Conservation (phyloP, 2,329 filamentous ascomycete species). For the Neonectria magnoliae region DNA sequence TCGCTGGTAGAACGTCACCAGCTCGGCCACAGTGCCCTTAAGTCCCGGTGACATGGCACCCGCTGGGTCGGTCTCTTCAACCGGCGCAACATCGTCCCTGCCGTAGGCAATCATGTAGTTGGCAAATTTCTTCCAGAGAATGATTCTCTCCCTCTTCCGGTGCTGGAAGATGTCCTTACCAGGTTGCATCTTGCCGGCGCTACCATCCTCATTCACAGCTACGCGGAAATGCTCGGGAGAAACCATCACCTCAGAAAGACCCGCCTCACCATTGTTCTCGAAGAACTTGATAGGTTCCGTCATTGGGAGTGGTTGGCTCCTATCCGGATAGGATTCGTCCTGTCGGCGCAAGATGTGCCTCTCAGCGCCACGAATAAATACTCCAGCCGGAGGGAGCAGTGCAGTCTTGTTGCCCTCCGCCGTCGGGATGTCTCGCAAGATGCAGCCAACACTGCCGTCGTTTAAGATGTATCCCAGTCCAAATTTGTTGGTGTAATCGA, state of each 20-base stretch:
- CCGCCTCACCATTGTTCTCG: conserved; percentile 73
- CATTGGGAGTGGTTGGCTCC: conserved; percentile 72
- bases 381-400: conserved; percentile 73
- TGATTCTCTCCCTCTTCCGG: conserved; percentile 72
- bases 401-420: conserved; percentile 60
- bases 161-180: conserved; percentile 74
- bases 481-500: conserved; percentile 89
- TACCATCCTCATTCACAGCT: conserved; percentile 64
- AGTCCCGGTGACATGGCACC: conserved; percentile 52
- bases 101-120: conserved; percentile 81
- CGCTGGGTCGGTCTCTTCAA: conserved; percentile 57
- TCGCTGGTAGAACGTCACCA: conserved; percentile 84
- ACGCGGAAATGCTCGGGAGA: conserved; percentile 70
- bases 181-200: conserved; percentile 68
- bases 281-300: conserved; percentile 74
- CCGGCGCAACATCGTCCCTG: conserved; percentile 69
- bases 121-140: conserved; percentile 78
- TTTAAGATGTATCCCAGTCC: conserved; percentile 86
- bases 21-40: conserved; percentile 57
- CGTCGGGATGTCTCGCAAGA: conserved; percentile 66
- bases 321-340: conserved; percentile 64
- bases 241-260: conserved; percentile 71
- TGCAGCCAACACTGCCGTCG: conserved; percentile 81
- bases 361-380: conserved; percentile 77
- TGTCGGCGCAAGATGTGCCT: conserved; percentile 72